These are phyloP conservation scores for Metarhizium humberi DNA, from an alignment of 2,329 filamentous ascomycete genomes.

Conservation along the genomic window DNA sequence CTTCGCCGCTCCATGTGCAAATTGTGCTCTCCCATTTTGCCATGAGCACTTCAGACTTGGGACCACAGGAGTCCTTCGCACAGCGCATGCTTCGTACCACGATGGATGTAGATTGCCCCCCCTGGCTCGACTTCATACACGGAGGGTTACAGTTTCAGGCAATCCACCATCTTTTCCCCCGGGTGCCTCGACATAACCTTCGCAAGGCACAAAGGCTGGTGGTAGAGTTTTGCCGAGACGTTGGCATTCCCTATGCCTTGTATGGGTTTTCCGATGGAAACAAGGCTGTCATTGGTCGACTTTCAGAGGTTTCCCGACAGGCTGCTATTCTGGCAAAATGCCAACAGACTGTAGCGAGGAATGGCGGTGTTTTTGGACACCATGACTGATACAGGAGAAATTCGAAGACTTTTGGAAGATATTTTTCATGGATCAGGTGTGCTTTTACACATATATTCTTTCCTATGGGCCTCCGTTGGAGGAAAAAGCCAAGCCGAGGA, in stretches of 20 bases:
- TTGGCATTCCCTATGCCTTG: conserved; percentile 74
- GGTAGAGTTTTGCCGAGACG: conserved; percentile 71
- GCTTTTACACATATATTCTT: not conserved
- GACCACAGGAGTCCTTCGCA: conserved; percentile 75
- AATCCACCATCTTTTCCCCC: conserved; percentile 77
- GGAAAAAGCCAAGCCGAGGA: too few species aligned
- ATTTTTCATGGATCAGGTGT: not conserved
- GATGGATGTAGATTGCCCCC: conserved; percentile 85
- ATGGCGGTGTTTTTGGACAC: not conserved
- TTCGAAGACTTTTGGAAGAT: not conserved
- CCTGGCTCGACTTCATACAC: conserved; percentile 84
- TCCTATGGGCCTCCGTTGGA: not conserved
- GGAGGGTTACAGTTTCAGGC: conserved; percentile 85
- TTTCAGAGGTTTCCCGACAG: conserved; percentile 74
- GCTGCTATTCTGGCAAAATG: conserved; percentile 70
- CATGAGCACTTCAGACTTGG: conserved; percentile 84
- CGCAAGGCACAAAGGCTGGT: conserved; percentile 66
- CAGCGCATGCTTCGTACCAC: conserved; percentile 88
- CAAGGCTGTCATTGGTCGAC: conserved; percentile 64
- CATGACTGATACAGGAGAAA: not conserved
- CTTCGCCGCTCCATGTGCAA: conserved; percentile 76
- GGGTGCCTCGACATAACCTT: conserved; percentile 78
- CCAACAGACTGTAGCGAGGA: conserved; percentile 27
- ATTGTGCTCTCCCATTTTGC: conserved; percentile 90
- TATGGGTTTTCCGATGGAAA: conserved; percentile 82